A percentile compares a stretch with the other conserved stretches of the same genome.
phyloP scores from a whole-genome alignment of 768 basidiomycete species.

The Crassisporium funariophilum region DNA sequence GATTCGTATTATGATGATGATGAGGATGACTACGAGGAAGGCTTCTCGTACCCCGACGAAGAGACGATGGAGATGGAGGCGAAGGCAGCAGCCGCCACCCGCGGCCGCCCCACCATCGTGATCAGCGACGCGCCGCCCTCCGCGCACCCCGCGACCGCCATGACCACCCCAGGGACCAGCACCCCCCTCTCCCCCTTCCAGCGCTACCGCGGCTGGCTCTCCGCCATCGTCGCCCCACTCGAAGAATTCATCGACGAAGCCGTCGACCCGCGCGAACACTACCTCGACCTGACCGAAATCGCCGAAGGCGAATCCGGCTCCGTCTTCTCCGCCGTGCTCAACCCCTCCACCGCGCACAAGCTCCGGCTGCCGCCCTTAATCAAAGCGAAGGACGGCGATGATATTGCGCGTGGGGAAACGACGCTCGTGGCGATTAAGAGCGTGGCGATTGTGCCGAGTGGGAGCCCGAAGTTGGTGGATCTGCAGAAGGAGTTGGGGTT shows the following conservation, averaged over 20 bases:
- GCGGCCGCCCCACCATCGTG: slow-evolving; percentile 33
- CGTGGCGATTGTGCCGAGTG: slow-evolving; percentile 58
- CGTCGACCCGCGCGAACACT: slow-evolving; percentile 63
- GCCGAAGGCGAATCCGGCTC: slow-evolving; percentile 84
- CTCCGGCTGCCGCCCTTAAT: slow-evolving; percentile 42
- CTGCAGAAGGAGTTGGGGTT: slow-evolving; percentile 61
- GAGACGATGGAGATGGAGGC: slow-evolving; percentile 29
- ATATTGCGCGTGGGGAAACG: slow-evolving; percentile 31
- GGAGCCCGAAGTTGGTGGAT: slow-evolving; percentile 65
- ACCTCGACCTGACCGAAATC: slow-evolving; percentile 72
- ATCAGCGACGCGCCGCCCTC: slow-evolving; percentile 28
- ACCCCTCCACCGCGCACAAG: slow-evolving; percentile 30
- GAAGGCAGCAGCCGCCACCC: slow-evolving; percentile 13
- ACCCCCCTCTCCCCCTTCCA: slow-evolving; percentile 46
- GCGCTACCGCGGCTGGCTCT: slow-evolving; percentile 65
- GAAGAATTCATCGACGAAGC: slow-evolving; percentile 65
- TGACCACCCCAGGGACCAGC: slow-evolving; percentile 27
- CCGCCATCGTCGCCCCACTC: slow-evolving; percentile 57
- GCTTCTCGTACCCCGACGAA: slow-evolving; percentile 25
- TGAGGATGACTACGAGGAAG: slow-evolving; percentile 21
- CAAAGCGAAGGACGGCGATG: slow-evolving; percentile 39
- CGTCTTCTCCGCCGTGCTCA: slow-evolving; percentile 52
- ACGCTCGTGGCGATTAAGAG: slow-evolving; percentile 78
- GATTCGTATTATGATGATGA: slow-evolving; percentile 10
- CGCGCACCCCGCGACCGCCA: slow-evolving; percentile 6